Conservation (phyloP, 805 yeast genomes). For the Nakazawaea pomicola region DNA sequence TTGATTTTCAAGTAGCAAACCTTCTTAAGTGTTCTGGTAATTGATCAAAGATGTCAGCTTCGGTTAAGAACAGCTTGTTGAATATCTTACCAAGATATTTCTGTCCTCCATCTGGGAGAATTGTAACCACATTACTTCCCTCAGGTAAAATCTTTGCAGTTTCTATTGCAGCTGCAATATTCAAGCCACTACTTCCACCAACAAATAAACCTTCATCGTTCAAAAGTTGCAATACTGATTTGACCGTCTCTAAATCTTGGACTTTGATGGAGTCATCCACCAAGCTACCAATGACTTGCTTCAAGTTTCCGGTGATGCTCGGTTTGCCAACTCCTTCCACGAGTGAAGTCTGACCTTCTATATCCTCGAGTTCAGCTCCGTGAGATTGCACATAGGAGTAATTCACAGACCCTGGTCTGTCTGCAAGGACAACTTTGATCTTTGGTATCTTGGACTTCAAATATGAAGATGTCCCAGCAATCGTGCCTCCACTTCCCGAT, state of each 20-base stretch:
- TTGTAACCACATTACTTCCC: constrained; percentile 38
- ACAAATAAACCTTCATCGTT: constrained; percentile 41
- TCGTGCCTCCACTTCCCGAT: constrained; percentile 89
- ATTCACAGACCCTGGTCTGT: constrained; percentile 42
- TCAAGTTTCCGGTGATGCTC: constrained; percentile 37
- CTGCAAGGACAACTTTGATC: constrained; percentile 30
- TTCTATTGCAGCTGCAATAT: constrained; percentile 38
- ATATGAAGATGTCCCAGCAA: constrained; percentile 73
- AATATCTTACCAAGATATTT: constrained; percentile 38
- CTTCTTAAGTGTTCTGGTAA: constrained; percentile 33
- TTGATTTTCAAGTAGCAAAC: constrained; percentile 25
- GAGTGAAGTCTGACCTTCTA: constrained; percentile 33
- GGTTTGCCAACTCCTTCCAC: constrained; percentile 49
- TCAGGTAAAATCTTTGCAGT: constrained; percentile 37
- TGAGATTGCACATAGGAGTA: constrained; percentile 35
- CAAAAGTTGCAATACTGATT: constrained; percentile 35
- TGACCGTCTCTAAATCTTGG: constrained; percentile 36
- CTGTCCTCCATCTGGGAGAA: constrained; percentile 41
- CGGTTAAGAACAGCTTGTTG: constrained; percentile 32
- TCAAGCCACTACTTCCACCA: constrained; percentile 42
- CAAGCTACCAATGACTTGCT: constrained; percentile 30
- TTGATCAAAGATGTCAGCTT: constrained; percentile 32
- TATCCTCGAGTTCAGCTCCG: constrained; percentile 33
- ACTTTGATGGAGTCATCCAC: constrained; percentile 37
- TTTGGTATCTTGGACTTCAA: constrained; percentile 38